Evolutionary conservation across 2,329 filamentous ascomycete genomes (phyloP), one percentile per base, ranked within the genome.

Genomic region (Aspergillus sp.): DNA sequence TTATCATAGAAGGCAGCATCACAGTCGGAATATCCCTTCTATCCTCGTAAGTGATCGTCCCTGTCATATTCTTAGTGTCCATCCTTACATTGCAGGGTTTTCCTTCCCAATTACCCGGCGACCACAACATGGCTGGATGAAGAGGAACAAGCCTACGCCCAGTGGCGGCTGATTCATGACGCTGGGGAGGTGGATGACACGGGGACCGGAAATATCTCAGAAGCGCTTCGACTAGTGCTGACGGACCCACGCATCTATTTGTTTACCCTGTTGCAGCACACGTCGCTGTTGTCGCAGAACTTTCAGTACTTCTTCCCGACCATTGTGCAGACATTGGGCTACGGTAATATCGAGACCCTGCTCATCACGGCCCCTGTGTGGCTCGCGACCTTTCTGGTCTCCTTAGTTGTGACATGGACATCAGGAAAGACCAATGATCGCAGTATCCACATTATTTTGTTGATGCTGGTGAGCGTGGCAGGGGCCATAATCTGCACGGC

Each of bases 231-330:
- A 53, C 20, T 62, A 3, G 60, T 65, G 4, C 51, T 65, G 39
- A 53, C 51, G 1, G 62, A 64, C 32, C 59, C 56, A 17, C 63
- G 64, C 10, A 66, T 65, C 45, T 66, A 67, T 43, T 56, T 68
- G 6, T 71, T 76, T 9, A 72, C 73, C 4, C 49, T 74, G 7
- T 72, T 76, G 56, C 72, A 76, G 52, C 74, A 76, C 55, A 65
- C 71, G 54, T 70, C 70, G 2, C 73, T 75, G 45, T 63, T 74
- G 43, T 67, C 72, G 0, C 77, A 81, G 56, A 78, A 76, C 1
- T 83, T 84, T 56, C 79, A 82, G 41, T 83, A 83, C 59, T 84
- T 84, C 67, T 84, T 85, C 64, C 82, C 82, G 0, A 79, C 75
- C 0, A 82, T 85, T 37, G 78, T 84, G 1, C 73, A 79, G 39